Evolutionary conservation across 495 filamentous ascomycete species (phyloP).

Genomic region (Niebla homalea): DNA sequence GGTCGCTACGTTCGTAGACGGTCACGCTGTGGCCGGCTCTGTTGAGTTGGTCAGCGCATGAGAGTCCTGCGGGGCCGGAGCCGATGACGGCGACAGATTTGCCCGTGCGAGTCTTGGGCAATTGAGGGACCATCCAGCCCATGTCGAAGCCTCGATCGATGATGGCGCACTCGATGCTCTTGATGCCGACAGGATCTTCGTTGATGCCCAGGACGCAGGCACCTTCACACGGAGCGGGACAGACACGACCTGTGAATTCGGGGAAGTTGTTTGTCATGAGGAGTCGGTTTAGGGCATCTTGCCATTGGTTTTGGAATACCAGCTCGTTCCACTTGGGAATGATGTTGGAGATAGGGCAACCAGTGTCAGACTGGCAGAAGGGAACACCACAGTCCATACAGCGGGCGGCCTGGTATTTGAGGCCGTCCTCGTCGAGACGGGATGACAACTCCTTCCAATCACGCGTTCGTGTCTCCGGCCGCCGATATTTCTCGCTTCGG

Average conservation of each 20-base stretch:
- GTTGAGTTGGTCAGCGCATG: constrained; percentile 91
- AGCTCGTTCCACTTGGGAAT: constrained; percentile 99
- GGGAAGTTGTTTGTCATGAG: constrained; percentile 99
- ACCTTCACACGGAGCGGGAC: constrained; percentile 94
- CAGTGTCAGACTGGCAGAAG: constrained; percentile 96
- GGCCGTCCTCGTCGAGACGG: constrained; percentile 86
- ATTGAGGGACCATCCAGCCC: constrained; percentile 93
- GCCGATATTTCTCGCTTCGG: constrained; percentile 89
- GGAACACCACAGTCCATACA: constrained; percentile 99
- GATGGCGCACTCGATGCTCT: constrained; percentile 98
- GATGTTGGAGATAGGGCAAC: constrained; percentile 97
- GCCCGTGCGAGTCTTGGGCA: constrained; percentile 69
- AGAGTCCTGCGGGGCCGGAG: constrained; percentile 86
- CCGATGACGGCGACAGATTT: constrained; percentile 90
- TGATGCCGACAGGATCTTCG: constrained; percentile 96
- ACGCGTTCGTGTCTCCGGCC: constrained; percentile 69
- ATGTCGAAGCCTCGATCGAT: constrained; percentile 98
- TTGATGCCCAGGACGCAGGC: constrained; percentile 98
- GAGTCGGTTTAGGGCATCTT: constrained; percentile 84
- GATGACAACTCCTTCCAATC: constrained; percentile 92
- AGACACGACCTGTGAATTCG: constrained; percentile 97
- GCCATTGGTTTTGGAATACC: constrained; percentile 88
- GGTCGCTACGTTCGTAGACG: constrained; percentile 92
- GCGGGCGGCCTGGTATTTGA: constrained; percentile 96
- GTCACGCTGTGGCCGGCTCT: constrained; percentile 81